Percentiles rank a stretch among this genome's conserved stretches.
phyloP scores from a whole-genome alignment of 2,329 filamentous ascomycete species.

The Nigrospora osmanthi region DNA sequence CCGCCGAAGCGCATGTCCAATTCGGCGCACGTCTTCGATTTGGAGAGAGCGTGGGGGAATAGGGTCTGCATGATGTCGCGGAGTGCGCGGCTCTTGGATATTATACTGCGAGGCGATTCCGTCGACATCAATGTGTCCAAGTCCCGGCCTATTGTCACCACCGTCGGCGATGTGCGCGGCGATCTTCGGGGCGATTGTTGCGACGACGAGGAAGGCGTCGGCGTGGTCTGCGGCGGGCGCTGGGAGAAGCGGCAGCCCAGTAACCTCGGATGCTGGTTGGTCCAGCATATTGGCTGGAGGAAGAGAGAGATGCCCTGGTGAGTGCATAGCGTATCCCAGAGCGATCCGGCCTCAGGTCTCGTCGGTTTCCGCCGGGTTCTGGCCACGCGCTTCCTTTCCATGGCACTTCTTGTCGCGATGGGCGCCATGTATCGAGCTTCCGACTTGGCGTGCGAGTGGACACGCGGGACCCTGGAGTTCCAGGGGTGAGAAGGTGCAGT shows the following conservation, averaged over 20 bases:
- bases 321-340: constrained; percentile 44
- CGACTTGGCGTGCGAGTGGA: no score
- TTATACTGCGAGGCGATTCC: constrained; percentile 21
- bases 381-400: constrained; percentile 13
- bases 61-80: constrained; percentile 35
- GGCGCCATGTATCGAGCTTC: constrained; percentile 1
- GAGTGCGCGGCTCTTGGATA: constrained; percentile 29
- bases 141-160: constrained; percentile 32
- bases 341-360: constrained; percentile 37
- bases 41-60: constrained; percentile 26
- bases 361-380: constrained; percentile 22
- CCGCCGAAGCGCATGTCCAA: constrained; percentile 42
- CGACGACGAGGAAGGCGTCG: constrained; percentile 26
- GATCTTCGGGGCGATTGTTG: constrained; percentile 27
- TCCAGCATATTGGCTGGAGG: constrained; percentile 47
- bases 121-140: constrained; percentile 34
- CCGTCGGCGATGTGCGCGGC: constrained; percentile 30
- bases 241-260: constrained; percentile 39
- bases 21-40: constrained; percentile 26
- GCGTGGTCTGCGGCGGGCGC: constrained; percentile 31
- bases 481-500: no score
- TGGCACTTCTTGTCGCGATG: constrained; percentile 2
- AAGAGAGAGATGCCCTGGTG: constrained; percentile 40
- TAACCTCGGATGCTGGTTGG: constrained; percentile 38
- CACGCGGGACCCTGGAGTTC: no score